These are phyloP conservation scores for Aspergillus pseudoviridinutans DNA, from an alignment of 2,329 filamentous ascomycete genomes.

Conservation along the genomic window DNA sequence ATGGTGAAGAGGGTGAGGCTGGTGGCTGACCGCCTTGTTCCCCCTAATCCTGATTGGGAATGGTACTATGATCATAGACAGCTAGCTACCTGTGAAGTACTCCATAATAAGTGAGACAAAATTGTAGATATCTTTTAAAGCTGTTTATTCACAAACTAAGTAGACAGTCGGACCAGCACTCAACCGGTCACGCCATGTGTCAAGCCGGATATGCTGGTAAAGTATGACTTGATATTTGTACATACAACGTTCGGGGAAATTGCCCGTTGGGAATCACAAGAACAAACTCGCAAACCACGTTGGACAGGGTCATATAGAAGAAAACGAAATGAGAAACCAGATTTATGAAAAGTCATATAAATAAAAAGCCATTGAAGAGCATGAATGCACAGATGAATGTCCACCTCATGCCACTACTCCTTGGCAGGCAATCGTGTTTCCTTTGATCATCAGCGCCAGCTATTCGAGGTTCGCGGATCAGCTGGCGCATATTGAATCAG, in stretches of 20 bases:
- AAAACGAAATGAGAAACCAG: constrained; percentile 3
- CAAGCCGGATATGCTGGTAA: background rate
- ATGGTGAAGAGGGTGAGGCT: no score
- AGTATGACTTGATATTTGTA: constrained; percentile 19
- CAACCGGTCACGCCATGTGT: background rate
- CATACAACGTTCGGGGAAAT: constrained; percentile 17
- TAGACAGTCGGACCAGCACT: background rate
- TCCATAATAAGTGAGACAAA: background rate
- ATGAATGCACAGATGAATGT: background rate
- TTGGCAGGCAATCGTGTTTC: background rate
- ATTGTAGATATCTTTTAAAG: background rate
- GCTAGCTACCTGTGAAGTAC: background rate
- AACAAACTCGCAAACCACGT: constrained; percentile 4
- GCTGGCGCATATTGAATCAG: no score
- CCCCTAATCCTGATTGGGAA: background rate
- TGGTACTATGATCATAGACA: background rate
- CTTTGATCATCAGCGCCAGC: background rate
- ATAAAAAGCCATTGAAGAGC: constrained; percentile 6
- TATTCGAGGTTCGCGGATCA: background rate
- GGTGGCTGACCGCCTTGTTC: background rate
- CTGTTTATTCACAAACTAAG: background rate
- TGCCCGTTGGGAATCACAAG: constrained; percentile 14
- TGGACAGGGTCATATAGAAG: constrained; percentile 1
- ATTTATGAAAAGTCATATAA: background rate
- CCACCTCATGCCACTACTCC: background rate